Evolutionary conservation across 2,329 filamentous ascomycete species (phyloP).

Genomic region (Trichophyton mentagrophytes): DNA sequence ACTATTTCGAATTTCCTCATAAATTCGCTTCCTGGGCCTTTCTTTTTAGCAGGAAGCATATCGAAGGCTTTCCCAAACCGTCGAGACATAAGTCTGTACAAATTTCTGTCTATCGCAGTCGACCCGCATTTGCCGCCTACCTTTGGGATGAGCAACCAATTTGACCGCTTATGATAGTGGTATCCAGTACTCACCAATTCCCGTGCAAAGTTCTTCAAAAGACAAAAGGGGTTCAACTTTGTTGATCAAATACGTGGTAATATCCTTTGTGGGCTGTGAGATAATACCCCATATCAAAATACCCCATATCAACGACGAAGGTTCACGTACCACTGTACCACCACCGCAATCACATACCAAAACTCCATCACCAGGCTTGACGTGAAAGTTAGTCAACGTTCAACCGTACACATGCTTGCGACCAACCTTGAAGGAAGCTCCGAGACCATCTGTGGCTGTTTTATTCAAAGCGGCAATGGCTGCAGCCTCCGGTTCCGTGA

Average conservation of each 20-base stretch:
- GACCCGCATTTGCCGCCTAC: conserved; percentile 24
- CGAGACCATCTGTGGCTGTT: not conserved
- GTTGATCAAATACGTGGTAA: not conserved
- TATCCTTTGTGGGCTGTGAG: not conserved
- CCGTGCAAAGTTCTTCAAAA: conserved; percentile 13
- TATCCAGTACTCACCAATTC: not conserved
- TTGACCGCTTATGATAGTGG: not conserved
- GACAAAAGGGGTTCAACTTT: conserved; percentile 5
- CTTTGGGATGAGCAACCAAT: not conserved
- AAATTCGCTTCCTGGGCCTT: conserved; percentile 21
- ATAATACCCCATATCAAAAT: not conserved
- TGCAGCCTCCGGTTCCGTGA: conserved; percentile 14
- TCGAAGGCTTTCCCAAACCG: conserved; percentile 22
- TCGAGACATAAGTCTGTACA: conserved; percentile 20
- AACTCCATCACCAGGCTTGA: not conserved
- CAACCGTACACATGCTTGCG: too few species aligned
- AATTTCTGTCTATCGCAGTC: conserved; percentile 24
- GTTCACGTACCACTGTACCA: not conserved
- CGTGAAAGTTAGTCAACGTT: not conserved
- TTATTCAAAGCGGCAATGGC: conserved; percentile 8
- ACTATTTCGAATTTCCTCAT: conserved; percentile 25
- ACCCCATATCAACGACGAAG: too few species aligned
- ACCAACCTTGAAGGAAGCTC: not conserved
- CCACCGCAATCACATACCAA: not conserved
- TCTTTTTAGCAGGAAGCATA: conserved; percentile 15